Conservation (phyloP, 2,329 filamentous ascomycete species). For the Blastomyces parvus region DNA sequence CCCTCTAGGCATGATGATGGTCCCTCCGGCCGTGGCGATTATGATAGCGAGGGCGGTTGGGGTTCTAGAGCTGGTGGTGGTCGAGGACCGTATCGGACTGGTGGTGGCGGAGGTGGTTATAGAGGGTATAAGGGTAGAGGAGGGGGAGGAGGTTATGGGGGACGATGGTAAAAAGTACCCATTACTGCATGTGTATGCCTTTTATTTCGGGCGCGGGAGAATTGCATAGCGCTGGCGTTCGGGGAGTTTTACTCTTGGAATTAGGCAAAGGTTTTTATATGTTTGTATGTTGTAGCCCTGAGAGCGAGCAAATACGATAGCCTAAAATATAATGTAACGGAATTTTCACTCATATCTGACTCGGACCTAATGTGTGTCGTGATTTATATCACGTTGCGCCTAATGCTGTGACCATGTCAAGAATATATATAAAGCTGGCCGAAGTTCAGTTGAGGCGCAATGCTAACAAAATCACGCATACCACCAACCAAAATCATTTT, state of each 20-base stretch:
- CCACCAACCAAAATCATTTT: too few species aligned
- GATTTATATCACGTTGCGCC: not conserved
- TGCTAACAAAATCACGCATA: too few species aligned
- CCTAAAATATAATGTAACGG: not conserved
- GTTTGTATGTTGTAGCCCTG: not conserved
- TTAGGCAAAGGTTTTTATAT: constrained; percentile 6
- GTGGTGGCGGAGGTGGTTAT: constrained; percentile 42
- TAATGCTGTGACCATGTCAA: not conserved
- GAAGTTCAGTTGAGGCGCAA: too few species aligned
- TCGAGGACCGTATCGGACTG: constrained; percentile 22
- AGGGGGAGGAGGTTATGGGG: constrained; percentile 32
- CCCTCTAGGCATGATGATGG: constrained; percentile 47
- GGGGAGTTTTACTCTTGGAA: constrained; percentile 3
- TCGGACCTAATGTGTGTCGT: too few species aligned
- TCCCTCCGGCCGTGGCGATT: constrained; percentile 36
- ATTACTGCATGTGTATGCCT: constrained; percentile 8
- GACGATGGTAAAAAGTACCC: constrained; percentile 27
- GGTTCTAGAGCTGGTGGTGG: constrained; percentile 44
- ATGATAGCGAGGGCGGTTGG: constrained; percentile 46
- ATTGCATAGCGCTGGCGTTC: constrained; percentile 38
- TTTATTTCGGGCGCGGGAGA: constrained; percentile 7
- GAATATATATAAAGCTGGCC: not conserved
- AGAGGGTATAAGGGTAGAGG: constrained; percentile 35
- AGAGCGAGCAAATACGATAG: not conserved
- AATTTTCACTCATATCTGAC: not conserved